These are phyloP conservation scores for Apiospora rasikravindrae DNA, from an alignment of 2,329 filamentous ascomycete species.

Conservation along the genomic window DNA sequence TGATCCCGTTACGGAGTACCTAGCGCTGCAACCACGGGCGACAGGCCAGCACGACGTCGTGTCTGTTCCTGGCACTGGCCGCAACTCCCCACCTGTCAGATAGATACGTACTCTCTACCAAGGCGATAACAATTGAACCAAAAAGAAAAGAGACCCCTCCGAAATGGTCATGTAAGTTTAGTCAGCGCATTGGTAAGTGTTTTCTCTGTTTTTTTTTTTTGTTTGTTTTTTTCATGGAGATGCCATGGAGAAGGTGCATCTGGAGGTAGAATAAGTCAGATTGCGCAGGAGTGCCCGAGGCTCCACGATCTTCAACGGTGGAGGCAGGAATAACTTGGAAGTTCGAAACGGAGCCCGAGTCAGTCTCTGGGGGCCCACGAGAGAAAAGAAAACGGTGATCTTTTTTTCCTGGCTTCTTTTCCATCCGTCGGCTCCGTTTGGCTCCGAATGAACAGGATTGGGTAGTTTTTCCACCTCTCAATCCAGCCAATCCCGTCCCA, in stretches of 20 bases:
- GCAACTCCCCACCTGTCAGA: background rate
- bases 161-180: background rate
- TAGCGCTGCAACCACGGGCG: background rate
- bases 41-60: background rate
- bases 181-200: background rate
- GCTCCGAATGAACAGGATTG: slow-evolving; percentile 2
- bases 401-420: no score
- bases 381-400: background rate
- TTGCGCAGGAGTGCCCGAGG: background rate
- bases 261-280: background rate
- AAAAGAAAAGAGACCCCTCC: background rate
- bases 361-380: background rate
- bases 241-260: background rate
- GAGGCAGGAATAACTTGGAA: slow-evolving; percentile 9
- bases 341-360: slow-evolving; percentile 9
- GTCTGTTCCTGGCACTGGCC: background rate
- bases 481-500: background rate
- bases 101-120: background rate
- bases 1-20: background rate
- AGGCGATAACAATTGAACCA: background rate
- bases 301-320: slow-evolving; percentile 6
- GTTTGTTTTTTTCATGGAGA: background rate
- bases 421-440: slow-evolving; percentile 13
- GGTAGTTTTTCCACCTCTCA: background rate
- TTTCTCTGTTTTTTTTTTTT: no score